phyloP scores from a whole-genome alignment of 768 basidiomycete genomes.

The Mycena galopus region DNA sequence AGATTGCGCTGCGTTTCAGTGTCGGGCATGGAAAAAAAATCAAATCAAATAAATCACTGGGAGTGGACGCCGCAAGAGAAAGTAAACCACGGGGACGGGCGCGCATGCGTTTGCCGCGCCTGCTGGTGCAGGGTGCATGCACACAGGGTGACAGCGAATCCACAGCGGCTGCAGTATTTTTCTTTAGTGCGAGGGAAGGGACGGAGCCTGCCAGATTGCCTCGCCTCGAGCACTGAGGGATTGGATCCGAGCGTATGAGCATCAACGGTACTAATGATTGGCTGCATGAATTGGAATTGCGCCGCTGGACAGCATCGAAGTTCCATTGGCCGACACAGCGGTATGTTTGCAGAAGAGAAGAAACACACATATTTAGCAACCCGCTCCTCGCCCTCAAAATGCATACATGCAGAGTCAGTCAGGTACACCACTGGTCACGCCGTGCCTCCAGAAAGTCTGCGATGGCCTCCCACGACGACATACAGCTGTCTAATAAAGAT shows the following conservation, averaged over 20 bases:
- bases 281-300: constrained; percentile 22
- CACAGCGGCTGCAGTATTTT: constrained; percentile 15
- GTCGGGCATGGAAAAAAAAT: constrained; percentile 1
- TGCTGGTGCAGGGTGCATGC: background rate
- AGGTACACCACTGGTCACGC: constrained; percentile 20
- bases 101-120: background rate
- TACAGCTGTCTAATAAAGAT: constrained; percentile 68
- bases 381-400: background rate
- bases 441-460: constrained; percentile 6
- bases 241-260: constrained; percentile 7
- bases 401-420: constrained; percentile 14
- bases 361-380: background rate
- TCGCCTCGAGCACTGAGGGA: background rate
- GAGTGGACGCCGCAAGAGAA: background rate
- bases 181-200: too few relatives aligned
- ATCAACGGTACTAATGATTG: constrained; percentile 19
- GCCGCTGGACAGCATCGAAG: background rate
- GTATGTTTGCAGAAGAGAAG: background rate
- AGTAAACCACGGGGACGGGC: constrained; percentile 4
- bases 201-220: too few relatives aligned
- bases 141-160: constrained; percentile 4
- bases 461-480: constrained; percentile 55
- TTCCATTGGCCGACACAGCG: constrained; percentile 6
- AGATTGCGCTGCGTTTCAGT: constrained; percentile 18
- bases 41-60: background rate